Conservation (phyloP, 768 basidiomycete genomes). For the Pisolithus albus region DNA sequence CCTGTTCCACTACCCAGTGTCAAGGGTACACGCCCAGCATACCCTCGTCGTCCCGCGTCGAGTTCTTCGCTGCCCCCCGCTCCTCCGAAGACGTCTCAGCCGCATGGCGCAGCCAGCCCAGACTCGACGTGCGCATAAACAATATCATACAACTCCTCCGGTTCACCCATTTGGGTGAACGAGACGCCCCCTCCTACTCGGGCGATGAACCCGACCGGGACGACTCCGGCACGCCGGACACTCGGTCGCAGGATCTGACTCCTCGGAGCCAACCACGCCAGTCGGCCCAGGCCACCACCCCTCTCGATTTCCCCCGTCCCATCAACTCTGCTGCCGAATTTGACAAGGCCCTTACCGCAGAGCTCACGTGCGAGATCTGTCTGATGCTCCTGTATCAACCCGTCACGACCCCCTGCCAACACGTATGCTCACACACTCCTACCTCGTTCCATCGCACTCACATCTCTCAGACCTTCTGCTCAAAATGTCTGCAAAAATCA, state of each 20-base stretch:
- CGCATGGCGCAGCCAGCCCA: not conserved
- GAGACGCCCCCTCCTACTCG: slow-evolving; percentile 13
- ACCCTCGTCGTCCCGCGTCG: slow-evolving; percentile 33
- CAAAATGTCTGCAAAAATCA: slow-evolving; percentile 81
- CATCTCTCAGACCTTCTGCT: slow-evolving; percentile 72
- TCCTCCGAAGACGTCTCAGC: slow-evolving; percentile 9
- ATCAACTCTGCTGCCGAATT: slow-evolving; percentile 33
- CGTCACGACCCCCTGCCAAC: slow-evolving; percentile 91
- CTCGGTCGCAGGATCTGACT: slow-evolving; percentile 22
- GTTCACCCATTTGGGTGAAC: slow-evolving; percentile 11
- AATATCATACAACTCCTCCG: slow-evolving; percentile 45
- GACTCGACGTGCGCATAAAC: slow-evolving; percentile 51
- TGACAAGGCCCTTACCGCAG: slow-evolving; percentile 54
- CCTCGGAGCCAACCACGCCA: not conserved
- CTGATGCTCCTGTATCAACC: slow-evolving; percentile 78
- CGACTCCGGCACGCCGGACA: slow-evolving; percentile 21
- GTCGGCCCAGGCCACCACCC: slow-evolving; percentile 5
- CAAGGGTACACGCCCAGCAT: slow-evolving; percentile 30
- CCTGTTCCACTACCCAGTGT: slow-evolving; percentile 23
- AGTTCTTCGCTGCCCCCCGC: slow-evolving; percentile 30
- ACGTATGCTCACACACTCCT: slow-evolving; percentile 46
- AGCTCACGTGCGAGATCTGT: slow-evolving; percentile 90
- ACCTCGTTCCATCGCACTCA: slow-evolving; percentile 7
- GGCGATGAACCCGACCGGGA: slow-evolving; percentile 26
- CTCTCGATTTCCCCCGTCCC: slow-evolving; percentile 16